These are phyloP conservation scores for Aspergillus sp. DNA, from an alignment of 2,329 filamentous ascomycete species.

Conservation along the genomic window DNA sequence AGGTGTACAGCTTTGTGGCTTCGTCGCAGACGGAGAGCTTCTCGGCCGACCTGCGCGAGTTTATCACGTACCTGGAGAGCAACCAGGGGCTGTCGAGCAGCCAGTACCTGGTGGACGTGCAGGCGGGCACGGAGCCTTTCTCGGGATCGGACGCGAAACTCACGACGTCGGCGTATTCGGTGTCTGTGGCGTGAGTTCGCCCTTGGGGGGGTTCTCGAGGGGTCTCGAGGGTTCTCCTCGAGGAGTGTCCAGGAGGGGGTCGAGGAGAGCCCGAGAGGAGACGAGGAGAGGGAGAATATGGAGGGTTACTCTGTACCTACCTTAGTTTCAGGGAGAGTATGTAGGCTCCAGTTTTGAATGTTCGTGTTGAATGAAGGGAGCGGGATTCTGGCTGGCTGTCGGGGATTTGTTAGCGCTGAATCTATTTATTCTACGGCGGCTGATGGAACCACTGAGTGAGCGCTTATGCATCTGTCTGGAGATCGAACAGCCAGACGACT, in stretches of 20 bases:
- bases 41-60: conserved; percentile 57
- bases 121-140: conserved; percentile 40
- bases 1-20: conserved; percentile 62
- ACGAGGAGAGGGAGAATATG: no score
- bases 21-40: conserved; percentile 50
- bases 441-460: no score
- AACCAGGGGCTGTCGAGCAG: conserved; percentile 32
- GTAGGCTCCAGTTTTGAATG: background rate
- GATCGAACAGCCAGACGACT: no score
- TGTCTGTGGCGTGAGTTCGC: conserved; percentile 22
- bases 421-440: no score
- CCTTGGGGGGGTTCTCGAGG: background rate
- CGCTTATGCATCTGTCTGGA: no score
- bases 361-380: conserved; percentile 5
- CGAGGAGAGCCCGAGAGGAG: background rate
- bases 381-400: background rate
- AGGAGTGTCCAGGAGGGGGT: background rate
- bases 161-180: conserved; percentile 30
- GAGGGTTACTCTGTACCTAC: no score
- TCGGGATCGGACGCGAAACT: conserved; percentile 28
- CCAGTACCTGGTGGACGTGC: conserved; percentile 55
- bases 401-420: no score
- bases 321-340: conserved; percentile 2
- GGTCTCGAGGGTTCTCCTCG: background rate
- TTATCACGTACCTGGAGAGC: conserved; percentile 56